phyloP scores from a whole-genome alignment of 208 protist genomes.

The Lotmaria passim region DNA sequence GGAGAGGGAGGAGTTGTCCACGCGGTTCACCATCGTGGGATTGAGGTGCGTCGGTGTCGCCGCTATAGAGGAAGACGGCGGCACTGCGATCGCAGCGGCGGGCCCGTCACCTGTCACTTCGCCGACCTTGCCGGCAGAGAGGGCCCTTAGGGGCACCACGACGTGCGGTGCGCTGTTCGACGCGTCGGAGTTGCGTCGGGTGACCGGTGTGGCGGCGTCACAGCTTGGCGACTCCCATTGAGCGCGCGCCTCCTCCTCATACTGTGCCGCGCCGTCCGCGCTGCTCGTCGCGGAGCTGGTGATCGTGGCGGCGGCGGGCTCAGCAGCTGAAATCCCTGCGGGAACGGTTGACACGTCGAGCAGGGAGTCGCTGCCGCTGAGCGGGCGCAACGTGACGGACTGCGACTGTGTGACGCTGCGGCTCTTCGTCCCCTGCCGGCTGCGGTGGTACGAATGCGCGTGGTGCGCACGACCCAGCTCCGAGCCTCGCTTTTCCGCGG shows the following conservation, averaged over 20 bases:
- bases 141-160: neutral
- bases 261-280: neutral
- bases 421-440: neutral
- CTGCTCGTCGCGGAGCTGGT: neutral
- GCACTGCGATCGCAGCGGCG: neutral
- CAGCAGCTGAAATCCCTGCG: neutral
- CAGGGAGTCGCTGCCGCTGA: constrained; percentile 20
- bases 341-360: constrained; percentile 9
- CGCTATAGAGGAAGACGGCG: neutral
- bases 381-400: neutral
- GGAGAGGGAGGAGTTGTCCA: neutral
- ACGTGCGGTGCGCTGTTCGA: neutral
- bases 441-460: constrained; percentile 6
- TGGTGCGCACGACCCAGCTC: constrained; percentile 1
- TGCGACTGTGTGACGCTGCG: neutral
- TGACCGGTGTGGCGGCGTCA: neutral
- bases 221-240: neutral
- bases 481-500: neutral
- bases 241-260: constrained; percentile 10
- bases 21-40: neutral
- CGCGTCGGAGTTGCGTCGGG: neutral
- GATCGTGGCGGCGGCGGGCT: neutral
- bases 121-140: neutral
- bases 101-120: neutral
- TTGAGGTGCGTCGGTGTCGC: neutral